Evolutionary conservation across 1,139 yeast species (phyloP).

Genomic region (Pichiaceae sp.): DNA sequence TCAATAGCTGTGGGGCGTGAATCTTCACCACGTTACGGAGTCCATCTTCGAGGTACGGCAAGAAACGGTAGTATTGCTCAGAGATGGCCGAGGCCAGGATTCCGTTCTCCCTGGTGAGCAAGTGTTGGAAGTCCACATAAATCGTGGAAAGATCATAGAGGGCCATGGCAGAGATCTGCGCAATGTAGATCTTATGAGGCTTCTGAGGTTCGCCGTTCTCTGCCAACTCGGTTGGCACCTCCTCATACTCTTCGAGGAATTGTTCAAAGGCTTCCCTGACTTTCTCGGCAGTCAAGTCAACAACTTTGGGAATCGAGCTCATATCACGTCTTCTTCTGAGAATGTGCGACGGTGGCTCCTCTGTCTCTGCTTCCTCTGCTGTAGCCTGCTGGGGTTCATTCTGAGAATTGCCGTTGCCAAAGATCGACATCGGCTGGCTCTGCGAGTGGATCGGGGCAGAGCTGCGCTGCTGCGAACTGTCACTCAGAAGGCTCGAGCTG

Average conservation of each 20-base stretch:
- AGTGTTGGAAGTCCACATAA: slow-evolving; percentile 78
- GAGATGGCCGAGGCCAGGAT: slow-evolving; percentile 83
- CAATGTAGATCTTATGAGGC: slow-evolving; percentile 49
- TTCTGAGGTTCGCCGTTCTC: not conserved
- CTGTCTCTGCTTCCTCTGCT: slow-evolving; percentile 18
- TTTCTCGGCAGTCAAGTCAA: slow-evolving; percentile 88
- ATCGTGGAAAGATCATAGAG: slow-evolving; percentile 69
- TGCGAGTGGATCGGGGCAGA: slow-evolving; percentile 5
- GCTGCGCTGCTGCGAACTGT: slow-evolving; percentile 7
- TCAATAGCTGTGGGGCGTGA: slow-evolving; percentile 68
- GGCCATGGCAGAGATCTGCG: slow-evolving; percentile 78
- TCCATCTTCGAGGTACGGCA: slow-evolving; percentile 76
- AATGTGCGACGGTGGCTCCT: slow-evolving; percentile 16
- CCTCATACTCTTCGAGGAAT: slow-evolving; percentile 60
- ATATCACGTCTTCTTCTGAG: slow-evolving; percentile 37
- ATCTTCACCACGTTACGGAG: slow-evolving; percentile 63
- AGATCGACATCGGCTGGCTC: slow-evolving; percentile 5
- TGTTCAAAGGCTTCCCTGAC: slow-evolving; percentile 87
- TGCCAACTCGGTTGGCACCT: slow-evolving; percentile 39
- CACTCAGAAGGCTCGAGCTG: slow-evolving; percentile 12
- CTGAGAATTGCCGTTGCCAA: slow-evolving; percentile 5
- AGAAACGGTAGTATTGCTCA: slow-evolving; percentile 87
- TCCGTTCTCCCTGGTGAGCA: slow-evolving; percentile 71
- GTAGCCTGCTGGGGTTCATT: slow-evolving; percentile 2
- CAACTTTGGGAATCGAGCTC: slow-evolving; percentile 73